Conservation (phyloP, 129 eudicot genomes). For the Chrysanthemum makinoi region DNA sequence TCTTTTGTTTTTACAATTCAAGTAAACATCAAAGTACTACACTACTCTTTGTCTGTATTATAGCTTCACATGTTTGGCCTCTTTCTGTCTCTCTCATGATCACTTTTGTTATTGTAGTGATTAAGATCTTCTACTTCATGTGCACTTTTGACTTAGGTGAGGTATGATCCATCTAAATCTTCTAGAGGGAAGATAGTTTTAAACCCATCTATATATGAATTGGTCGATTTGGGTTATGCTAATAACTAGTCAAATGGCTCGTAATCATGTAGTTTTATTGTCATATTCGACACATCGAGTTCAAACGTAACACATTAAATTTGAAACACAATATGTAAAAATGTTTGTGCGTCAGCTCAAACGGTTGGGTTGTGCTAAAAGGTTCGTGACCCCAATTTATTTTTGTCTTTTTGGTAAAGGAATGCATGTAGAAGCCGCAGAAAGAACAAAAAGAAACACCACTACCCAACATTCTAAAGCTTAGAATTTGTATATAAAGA, state of each 20-base stretch:
- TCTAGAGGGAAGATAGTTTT: too few relatives aligned
- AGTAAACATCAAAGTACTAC: constrained; percentile 35
- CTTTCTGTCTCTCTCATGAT: not conserved
- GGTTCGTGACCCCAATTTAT: not conserved
- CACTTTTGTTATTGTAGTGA: not conserved
- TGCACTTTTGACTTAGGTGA: too few relatives aligned
- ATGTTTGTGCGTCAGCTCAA: not conserved
- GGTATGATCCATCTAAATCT: too few relatives aligned
- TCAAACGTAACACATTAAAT: too few relatives aligned
- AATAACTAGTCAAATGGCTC: too few relatives aligned
- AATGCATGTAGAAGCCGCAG: constrained; percentile 33
- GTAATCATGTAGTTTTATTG: too few relatives aligned
- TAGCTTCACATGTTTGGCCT: constrained; percentile 31
- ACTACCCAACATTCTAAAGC: constrained; percentile 32
- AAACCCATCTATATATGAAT: too few relatives aligned
- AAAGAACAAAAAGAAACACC: constrained; percentile 49
- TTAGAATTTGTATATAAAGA: constrained; percentile 23
- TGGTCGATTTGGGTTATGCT: too few relatives aligned
- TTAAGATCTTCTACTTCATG: not conserved
- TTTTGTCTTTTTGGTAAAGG: constrained; percentile 7
- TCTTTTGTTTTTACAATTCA: constrained; percentile 17
- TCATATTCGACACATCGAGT: too few relatives aligned
- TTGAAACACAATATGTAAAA: not conserved
- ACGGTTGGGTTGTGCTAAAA: not conserved
- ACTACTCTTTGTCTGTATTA: constrained; percentile 33